Evolutionary conservation across 768 basidiomycete genomes (phyloP).

Genomic region (Coprinopsis sp.): DNA sequence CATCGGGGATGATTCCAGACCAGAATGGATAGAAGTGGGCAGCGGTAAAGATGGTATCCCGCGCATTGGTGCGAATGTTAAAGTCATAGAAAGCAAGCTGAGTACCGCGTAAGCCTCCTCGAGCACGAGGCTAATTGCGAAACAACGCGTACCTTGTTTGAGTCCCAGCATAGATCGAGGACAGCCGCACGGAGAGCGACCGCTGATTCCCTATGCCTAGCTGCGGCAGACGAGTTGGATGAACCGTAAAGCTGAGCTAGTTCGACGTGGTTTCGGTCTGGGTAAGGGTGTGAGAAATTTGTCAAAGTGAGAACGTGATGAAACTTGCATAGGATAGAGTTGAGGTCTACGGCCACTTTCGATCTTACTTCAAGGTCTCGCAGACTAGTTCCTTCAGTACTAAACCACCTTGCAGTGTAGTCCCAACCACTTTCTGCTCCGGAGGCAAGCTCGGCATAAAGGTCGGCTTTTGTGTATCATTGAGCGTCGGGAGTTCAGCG

Average conservation of each 20-base stretch:
- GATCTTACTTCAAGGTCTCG: slow-evolving; percentile 67
- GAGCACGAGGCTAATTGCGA: neutral
- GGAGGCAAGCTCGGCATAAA: slow-evolving; percentile 86
- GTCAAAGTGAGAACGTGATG: neutral
- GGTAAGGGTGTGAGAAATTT: neutral
- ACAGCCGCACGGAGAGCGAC: slow-evolving; percentile 59
- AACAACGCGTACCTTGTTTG: slow-evolving; percentile 41
- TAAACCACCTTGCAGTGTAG: slow-evolving; percentile 50
- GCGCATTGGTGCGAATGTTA: slow-evolving; percentile 63
- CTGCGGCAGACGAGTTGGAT: slow-evolving; percentile 39
- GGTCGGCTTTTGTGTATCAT: slow-evolving; percentile 51
- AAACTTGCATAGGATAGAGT: slow-evolving; percentile 76
- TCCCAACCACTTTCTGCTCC: slow-evolving; percentile 78
- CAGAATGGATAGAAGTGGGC: slow-evolving; percentile 85
- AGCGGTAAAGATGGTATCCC: slow-evolving; percentile 62
- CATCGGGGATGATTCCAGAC: slow-evolving; percentile 78
- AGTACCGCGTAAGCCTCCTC: neutral
- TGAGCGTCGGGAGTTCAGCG: slow-evolving; percentile 52
- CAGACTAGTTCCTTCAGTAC: slow-evolving; percentile 42
- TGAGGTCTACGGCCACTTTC: slow-evolving; percentile 72
- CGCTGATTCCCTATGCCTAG: slow-evolving; percentile 53
- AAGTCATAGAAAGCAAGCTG: slow-evolving; percentile 89
- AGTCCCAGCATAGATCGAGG: slow-evolving; percentile 85
- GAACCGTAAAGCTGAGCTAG: slow-evolving; percentile 57
- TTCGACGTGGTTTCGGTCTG: slow-evolving; percentile 60